These are phyloP conservation scores for Boletus coccyginus DNA, from an alignment of 768 basidiomycete species.

Conservation along the genomic window DNA sequence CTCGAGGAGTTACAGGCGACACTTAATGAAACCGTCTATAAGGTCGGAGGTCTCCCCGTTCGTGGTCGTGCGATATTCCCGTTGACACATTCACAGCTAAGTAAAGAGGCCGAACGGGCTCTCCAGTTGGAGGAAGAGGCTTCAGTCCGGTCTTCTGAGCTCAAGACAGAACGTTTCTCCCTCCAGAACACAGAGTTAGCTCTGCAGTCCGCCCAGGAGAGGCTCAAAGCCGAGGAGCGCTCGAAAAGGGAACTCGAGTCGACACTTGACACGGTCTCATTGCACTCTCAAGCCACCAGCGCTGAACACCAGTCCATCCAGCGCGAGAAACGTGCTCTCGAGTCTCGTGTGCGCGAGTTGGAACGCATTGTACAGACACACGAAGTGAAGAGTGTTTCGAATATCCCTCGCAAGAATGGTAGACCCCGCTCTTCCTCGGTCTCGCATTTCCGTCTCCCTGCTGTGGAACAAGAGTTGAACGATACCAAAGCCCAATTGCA, in stretches of 20 bases:
- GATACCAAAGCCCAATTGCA: slow-evolving; percentile 43
- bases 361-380: slow-evolving; percentile 41
- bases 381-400: slow-evolving; percentile 32
- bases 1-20: slow-evolving; percentile 33
- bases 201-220: slow-evolving; percentile 46
- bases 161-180: slow-evolving; percentile 52
- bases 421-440: slow-evolving; percentile 61
- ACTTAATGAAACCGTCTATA: slow-evolving; percentile 36
- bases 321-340: slow-evolving; percentile 55
- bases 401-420: slow-evolving; percentile 33
- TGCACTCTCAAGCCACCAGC: slow-evolving; percentile 47
- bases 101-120: slow-evolving; percentile 53
- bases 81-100: slow-evolving; percentile 41
- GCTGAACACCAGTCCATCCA: slow-evolving; percentile 46
- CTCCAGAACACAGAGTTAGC: slow-evolving; percentile 52
- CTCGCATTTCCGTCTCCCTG: slow-evolving; percentile 46
- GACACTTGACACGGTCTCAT: slow-evolving; percentile 52
- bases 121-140: slow-evolving; percentile 54
- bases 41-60: slow-evolving; percentile 26
- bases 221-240: slow-evolving; percentile 48
- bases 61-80: neutral
- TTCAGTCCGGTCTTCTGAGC: slow-evolving; percentile 48
- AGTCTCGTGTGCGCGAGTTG: slow-evolving; percentile 57
- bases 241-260: slow-evolving; percentile 54
- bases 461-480: slow-evolving; percentile 55